Evolutionary conservation across 2,329 filamentous ascomycete genomes (phyloP).

Genomic region (Fusarium continuum): DNA sequence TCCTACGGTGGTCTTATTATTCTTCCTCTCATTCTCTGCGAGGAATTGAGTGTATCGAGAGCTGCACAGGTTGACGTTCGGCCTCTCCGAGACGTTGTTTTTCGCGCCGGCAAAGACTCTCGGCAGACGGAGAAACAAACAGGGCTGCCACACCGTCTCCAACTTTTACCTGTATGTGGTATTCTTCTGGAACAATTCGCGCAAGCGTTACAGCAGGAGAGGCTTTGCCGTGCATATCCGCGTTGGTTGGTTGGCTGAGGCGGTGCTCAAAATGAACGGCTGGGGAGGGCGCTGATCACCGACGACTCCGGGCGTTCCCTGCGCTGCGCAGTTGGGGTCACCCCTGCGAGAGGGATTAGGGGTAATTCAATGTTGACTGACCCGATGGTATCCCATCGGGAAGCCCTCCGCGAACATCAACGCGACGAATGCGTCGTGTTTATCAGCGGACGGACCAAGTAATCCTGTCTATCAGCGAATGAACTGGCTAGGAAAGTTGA

Average conservation of each 20-base stretch:
- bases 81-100: background rate
- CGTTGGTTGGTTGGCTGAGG: background rate
- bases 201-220: background rate
- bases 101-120: background rate
- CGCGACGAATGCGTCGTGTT: background rate
- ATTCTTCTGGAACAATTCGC: slow-evolving; percentile 18
- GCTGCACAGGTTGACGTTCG: background rate
- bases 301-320: background rate
- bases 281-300: background rate
- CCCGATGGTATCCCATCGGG: slow-evolving; percentile 11
- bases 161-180: background rate
- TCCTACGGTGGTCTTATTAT: background rate
- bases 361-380: background rate
- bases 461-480: no score
- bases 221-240: background rate
- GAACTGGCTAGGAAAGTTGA: no score
- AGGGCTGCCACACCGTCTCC: background rate
- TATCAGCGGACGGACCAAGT: background rate
- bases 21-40: background rate
- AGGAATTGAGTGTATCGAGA: background rate
- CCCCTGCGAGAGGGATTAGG: background rate
- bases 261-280: background rate
- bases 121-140: background rate
- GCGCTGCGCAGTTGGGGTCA: background rate
- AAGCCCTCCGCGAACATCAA: slow-evolving; percentile 7